Evolutionary conservation across 371 early-diverging fungal species (phyloP).

Genomic region (Apophysomyces elegans): DNA sequence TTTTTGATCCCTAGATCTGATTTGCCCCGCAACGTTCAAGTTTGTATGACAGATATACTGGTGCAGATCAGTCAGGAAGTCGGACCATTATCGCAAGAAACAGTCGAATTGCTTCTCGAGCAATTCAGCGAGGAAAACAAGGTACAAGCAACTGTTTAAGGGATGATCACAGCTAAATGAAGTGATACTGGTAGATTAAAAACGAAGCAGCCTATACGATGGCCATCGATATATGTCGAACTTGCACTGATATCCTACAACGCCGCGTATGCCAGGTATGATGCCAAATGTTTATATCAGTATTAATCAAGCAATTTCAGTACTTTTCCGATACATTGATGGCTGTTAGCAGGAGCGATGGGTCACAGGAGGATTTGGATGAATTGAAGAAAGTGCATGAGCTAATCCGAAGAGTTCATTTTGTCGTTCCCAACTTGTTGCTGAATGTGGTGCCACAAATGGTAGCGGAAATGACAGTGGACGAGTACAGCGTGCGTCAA

Average conservation of each 20-base stretch:
- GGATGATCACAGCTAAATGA: background rate
- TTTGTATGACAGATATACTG: slow-evolving; percentile 83
- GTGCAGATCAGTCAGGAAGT: slow-evolving; percentile 85
- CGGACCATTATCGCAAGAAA: slow-evolving; percentile 69
- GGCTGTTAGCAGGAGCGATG: slow-evolving; percentile 52
- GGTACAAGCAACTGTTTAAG: slow-evolving; percentile 28
- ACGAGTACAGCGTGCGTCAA: slow-evolving; percentile 75
- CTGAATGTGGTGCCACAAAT: slow-evolving; percentile 93
- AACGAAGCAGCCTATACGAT: slow-evolving; percentile 77
- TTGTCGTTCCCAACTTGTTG: slow-evolving; percentile 75
- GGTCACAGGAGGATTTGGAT: slow-evolving; percentile 54
- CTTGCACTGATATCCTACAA: slow-evolving; percentile 80
- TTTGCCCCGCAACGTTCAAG: slow-evolving; percentile 75
- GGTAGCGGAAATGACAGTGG: slow-evolving; percentile 90
- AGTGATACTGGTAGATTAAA: slow-evolving; percentile 38
- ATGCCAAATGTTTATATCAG: background rate
- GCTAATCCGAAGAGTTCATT: slow-evolving; percentile 80
- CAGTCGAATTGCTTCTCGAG: slow-evolving; percentile 77
- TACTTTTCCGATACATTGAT: slow-evolving; percentile 80
- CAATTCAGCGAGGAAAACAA: slow-evolving; percentile 75
- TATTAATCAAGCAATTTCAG: slow-evolving; percentile 27
- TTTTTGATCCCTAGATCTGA: slow-evolving; percentile 46
- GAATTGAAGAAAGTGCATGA: slow-evolving; percentile 77
- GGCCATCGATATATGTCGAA: slow-evolving; percentile 82
- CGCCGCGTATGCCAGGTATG: slow-evolving; percentile 85